Base-by-base conservation (phyloP, 2,329 filamentous ascomycete genomes). In the Mycosphaerella sp. region DNA sequence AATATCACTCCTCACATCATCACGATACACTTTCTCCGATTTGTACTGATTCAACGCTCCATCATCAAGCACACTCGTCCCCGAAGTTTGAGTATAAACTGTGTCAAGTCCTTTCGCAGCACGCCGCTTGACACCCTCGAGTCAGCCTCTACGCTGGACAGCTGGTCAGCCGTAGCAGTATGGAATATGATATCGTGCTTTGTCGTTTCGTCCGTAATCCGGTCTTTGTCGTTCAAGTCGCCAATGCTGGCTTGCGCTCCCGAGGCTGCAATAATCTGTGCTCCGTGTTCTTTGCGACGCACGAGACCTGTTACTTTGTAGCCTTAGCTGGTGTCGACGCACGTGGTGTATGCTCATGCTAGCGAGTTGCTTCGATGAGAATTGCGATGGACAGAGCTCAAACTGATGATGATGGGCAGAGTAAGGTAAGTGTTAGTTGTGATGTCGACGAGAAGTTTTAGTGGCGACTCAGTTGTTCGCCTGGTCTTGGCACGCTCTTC, bases 71-170 rank as follows among this genome's bases (percentile, higher is more conserved):
- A 74, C 63, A 8, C 65, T 67, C 6, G 71, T 70, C 4, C 74
- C 75, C 6, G 69, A 72, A 2, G 75, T 78, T 58, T 77, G 75
- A 50, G 77, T 75, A 65, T 70, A 78, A 53, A 74, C 73, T 14
- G 72, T 74, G 18, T 51, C 51, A 25, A 70, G 66, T 9, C 65
- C 66, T 30, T 68, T 57, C 1, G 62, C 55, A 1, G 71, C 68
- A 6, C 73, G 68, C 47, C 69, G 57, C 42, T 66, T 57, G 44
- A 78, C 59, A 6, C 73, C 75, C 8, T 69, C 67, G 3, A 77
- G 60, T 10, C 66, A 13, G 74, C 72, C 56, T 73, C 56, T 1
- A 68, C 74, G 10, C 70, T 73, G 9, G 72, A 70, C 14, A 73
- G 60, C 51, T 78, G 69, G 61, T 78, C 75, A 3, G 74, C 73